Base-by-base conservation (phyloP, 2,329 filamentous ascomycete genomes). In the Xylariales sp. region DNA sequence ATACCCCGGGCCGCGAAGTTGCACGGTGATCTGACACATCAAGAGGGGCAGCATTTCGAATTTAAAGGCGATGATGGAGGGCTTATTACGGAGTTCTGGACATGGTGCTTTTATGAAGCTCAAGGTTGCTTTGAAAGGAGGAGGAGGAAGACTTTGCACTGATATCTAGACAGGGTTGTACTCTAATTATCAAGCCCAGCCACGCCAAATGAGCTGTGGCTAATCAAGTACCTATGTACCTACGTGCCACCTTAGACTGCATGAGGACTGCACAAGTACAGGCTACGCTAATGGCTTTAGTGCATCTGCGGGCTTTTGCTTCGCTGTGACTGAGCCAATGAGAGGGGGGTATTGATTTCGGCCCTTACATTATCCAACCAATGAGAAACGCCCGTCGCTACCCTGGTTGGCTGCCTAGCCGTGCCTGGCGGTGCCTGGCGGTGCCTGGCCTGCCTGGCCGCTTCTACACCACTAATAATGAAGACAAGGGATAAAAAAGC, bases 1-100 rank as follows among this genome's bases (percentile, higher is more conserved):
- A 70, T 67, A 69, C 69, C 69, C 69, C 36, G 30, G 48, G 43
- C 64, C 39, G 39, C 30, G 59, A 60, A 45, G 52, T 39, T 43
- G 18, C 50, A 41, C 39, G 48, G 39, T 49, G 50, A 18, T 18
- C 18, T 23, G 32, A 9, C n/a, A 55, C 36, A 52, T 57, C n/a
- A 55, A 18, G 52, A 56, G 48, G 18, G 52, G 9, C 16, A 55
- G 50, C 5, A 61, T 50, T 41, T 60, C 18, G 62, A 23, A 55
- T 32, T 46, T 50, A 34, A 34, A 56, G 36, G 36, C 14, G 32
- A 50, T 7, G n/a, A 43, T 18, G 14, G 52, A n/a, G 23, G 52
- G n/a, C 5, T 45, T 62, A 45, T 41, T 28, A 45, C 30, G 60
- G 50, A 28, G 60, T 61, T 32, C 34, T 53, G 45, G n/a, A 32